phyloP scores from a whole-genome alignment of 2,329 filamentous ascomycete species.

The Graphiopsis chlorocephala region DNA sequence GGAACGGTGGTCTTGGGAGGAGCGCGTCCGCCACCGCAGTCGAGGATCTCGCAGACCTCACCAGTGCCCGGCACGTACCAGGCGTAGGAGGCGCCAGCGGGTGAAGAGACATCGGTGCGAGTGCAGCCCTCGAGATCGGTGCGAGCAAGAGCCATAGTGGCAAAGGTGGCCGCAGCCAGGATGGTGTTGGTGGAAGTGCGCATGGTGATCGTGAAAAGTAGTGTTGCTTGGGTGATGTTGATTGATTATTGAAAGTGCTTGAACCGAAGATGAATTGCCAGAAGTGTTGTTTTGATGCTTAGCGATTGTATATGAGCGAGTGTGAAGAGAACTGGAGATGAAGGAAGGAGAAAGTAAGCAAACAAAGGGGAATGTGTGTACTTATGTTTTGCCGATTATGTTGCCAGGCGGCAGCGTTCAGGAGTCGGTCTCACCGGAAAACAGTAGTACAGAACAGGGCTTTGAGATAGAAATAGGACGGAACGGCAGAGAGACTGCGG shows the following conservation, averaged over 20 bases:
- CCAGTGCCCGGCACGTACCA: slow-evolving; percentile 63
- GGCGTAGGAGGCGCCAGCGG: slow-evolving; percentile 48
- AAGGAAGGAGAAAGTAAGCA: neutral
- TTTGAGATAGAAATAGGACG: neutral
- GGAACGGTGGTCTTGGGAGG: slow-evolving; percentile 61
- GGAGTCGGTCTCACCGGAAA: neutral
- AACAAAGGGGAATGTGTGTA: neutral
- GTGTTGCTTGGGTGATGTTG: neutral
- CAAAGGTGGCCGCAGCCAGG: slow-evolving; percentile 28
- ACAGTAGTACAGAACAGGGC: neutral
- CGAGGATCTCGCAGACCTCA: slow-evolving; percentile 62
- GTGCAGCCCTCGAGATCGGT: slow-evolving; percentile 47
- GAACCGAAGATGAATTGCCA: neutral
- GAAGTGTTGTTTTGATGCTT: neutral
- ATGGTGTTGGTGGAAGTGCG: slow-evolving; percentile 28
- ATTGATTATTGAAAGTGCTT: neutral
- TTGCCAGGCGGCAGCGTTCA: neutral
- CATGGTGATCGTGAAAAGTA: slow-evolving; percentile 18
- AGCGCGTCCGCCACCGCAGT: slow-evolving; percentile 66
- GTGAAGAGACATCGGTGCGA: slow-evolving; percentile 34
- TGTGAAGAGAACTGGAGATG: neutral
- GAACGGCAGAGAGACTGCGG: neutral
- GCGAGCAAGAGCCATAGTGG: slow-evolving; percentile 32
- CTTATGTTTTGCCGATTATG: neutral
- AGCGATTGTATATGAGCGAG: neutral